These are phyloP conservation scores for Pseudozyma sp. DNA, from an alignment of 1,284 basidiomycete species.

Conservation along the genomic window DNA sequence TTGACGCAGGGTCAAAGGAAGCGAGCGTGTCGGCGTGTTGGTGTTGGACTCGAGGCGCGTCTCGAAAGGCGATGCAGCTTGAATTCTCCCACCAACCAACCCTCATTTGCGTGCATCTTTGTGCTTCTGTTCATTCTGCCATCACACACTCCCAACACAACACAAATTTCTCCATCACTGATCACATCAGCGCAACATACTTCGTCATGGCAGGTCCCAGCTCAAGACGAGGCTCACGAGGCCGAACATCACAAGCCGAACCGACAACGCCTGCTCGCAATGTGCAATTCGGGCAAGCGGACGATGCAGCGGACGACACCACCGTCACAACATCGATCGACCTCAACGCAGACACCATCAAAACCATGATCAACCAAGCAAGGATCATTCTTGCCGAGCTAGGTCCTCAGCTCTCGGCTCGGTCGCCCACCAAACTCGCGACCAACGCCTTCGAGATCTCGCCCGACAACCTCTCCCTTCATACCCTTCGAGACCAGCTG, in stretches of 20 bases:
- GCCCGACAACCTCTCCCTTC: conserved; percentile 46
- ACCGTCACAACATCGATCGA: conserved; percentile 11
- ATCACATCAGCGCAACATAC: neutral
- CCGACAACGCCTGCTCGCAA: conserved; percentile 23
- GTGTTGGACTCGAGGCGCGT: conserved; percentile 36
- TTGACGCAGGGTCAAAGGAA: conserved; percentile 8
- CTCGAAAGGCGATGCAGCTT: conserved; percentile 4
- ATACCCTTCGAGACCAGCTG: conserved; percentile 47
- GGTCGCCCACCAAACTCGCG: conserved; percentile 40
- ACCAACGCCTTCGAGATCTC: conserved; percentile 49
- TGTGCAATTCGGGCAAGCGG: conserved; percentile 31
- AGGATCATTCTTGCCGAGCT: conserved; percentile 37
- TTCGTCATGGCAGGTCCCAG: conserved; percentile 17
- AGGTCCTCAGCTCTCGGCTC: conserved; percentile 42
- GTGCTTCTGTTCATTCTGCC: neutral
- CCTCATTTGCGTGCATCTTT: neutral
- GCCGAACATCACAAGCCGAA: conserved; percentile 16
- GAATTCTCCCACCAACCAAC: neutral
- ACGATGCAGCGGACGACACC: conserved; percentile 10
- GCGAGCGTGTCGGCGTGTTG: conserved; percentile 3
- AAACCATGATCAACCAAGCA: conserved; percentile 22
- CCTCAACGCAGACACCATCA: conserved; percentile 32
- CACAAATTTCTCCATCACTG: too few relatives aligned
- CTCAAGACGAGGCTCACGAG: conserved; percentile 24
- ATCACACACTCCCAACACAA: conserved; percentile 1